Evolutionary conservation across 495 filamentous ascomycete species (phyloP).

Genomic region (Zalerion maritima): DNA sequence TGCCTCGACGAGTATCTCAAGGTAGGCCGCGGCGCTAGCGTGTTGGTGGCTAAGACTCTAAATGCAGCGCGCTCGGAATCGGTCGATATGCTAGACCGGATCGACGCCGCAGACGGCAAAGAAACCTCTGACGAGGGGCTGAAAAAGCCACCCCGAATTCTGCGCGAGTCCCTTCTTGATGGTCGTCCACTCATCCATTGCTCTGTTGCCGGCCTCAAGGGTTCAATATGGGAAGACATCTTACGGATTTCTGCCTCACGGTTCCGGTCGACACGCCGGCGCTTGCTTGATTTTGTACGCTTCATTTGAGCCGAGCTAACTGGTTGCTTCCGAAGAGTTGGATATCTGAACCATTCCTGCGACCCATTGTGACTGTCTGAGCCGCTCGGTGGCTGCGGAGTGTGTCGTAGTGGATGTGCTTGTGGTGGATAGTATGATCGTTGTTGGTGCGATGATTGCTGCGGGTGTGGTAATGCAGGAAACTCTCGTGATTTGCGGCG

Average conservation of each 20-base stretch:
- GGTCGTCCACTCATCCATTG: constrained; percentile 32
- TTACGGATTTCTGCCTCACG: constrained; percentile 75
- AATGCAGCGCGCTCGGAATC: constrained; percentile 55
- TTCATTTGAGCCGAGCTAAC: constrained; percentile 40
- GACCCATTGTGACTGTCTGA: constrained; percentile 10
- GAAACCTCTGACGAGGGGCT: constrained; percentile 61
- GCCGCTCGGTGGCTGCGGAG: constrained; percentile 11
- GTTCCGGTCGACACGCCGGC: constrained; percentile 52
- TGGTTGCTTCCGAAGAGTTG: constrained; percentile 49
- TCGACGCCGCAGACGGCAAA: constrained; percentile 53
- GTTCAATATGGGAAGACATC: constrained; percentile 58
- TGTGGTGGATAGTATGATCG: constrained; percentile 11
- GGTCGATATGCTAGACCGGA: constrained; percentile 58
- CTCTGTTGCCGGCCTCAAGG: constrained; percentile 42
- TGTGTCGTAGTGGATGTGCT: constrained; percentile 12
- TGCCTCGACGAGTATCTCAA: constrained; percentile 57
- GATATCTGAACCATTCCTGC: constrained; percentile 35
- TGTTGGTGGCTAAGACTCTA: constrained; percentile 58
- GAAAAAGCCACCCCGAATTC: too few relatives aligned
- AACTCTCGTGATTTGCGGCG: constrained; percentile 11
- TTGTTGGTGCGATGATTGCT: constrained; percentile 3
- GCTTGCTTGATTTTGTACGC: constrained; percentile 62
- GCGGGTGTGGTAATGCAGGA: constrained; percentile 3
- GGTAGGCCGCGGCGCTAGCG: constrained; percentile 64
- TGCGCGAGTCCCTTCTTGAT: constrained; percentile 38